Conservation (phyloP, 192 early-diverging fungal genomes). For the Umbelopsis isabellina region DNA sequence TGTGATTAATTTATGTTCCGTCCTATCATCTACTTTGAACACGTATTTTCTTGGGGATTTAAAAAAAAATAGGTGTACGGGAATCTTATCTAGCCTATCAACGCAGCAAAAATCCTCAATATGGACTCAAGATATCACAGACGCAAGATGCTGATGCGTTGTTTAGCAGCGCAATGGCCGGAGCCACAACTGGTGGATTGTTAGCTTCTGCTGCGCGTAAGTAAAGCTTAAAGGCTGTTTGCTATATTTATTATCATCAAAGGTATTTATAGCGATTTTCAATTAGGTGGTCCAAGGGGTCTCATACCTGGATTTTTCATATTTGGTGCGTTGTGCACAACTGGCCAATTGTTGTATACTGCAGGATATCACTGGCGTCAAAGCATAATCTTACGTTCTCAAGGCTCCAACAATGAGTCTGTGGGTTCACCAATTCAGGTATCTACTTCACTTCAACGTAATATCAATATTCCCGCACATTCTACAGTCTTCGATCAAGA, state of each 20-base stretch:
- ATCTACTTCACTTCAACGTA: not conserved
- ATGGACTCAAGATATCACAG: constrained; percentile 59
- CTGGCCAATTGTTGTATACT: constrained; percentile 51
- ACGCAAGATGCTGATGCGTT: constrained; percentile 64
- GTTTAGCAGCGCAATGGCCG: constrained; percentile 64
- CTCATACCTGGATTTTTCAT: constrained; percentile 58
- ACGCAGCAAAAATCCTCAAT: constrained; percentile 48
- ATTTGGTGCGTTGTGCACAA: constrained; percentile 54
- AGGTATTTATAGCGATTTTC: not conserved
- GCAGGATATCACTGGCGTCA: constrained; percentile 54
- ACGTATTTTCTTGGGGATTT: not conserved
- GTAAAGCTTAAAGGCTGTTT: not conserved
- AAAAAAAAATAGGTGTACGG: constrained; percentile 46
- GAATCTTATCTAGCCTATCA: constrained; percentile 66
- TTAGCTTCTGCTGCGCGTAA: constrained; percentile 52
- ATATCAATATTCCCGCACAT: not conserved
- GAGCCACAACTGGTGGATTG: constrained; percentile 60
- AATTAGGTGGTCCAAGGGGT: constrained; percentile 51
- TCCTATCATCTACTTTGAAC: no score
- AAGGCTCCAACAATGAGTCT: not conserved
- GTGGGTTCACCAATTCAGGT: constrained; percentile 14
- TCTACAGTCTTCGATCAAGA: constrained; percentile 17
- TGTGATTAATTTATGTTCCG: no score
- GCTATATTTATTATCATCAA: not conserved
- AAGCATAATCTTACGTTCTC: constrained; percentile 46